These are phyloP conservation scores for Corynascus novoguineensis DNA, from an alignment of 495 filamentous ascomycete species.

Conservation along the genomic window DNA sequence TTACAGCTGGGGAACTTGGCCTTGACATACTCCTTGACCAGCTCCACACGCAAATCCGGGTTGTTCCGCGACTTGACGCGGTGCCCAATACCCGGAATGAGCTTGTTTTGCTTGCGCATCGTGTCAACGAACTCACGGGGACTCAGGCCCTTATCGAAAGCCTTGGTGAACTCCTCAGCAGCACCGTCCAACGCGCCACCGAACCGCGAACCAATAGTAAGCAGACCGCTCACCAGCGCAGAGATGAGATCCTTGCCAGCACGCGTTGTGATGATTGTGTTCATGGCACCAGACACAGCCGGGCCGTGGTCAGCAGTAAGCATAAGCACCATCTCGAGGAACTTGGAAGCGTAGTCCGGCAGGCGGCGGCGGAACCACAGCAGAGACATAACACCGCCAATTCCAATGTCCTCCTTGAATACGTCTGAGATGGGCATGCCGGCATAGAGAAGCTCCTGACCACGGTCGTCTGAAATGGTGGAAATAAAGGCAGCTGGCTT, in stretches of 20 bases:
- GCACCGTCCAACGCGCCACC: constrained; percentile 97
- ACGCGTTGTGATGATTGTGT: constrained; percentile 99
- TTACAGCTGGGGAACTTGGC: constrained; percentile 96
- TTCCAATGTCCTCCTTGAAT: constrained; percentile 97
- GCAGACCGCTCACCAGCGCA: constrained; percentile 87
- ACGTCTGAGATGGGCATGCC: constrained; percentile 99
- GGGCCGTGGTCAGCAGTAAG: constrained; percentile 98
- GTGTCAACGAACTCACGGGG: constrained; percentile 98
- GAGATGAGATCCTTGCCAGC: constrained; percentile 98
- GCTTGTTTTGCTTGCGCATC: constrained; percentile 99
- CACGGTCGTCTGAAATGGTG: constrained; percentile 99
- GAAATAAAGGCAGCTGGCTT: constrained; percentile 99
- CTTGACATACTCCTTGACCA: constrained; percentile 97
- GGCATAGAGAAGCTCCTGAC: constrained; percentile 96
- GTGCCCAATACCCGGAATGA: constrained; percentile 98
- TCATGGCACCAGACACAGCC: constrained; percentile 98
- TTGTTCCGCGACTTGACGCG: constrained; percentile 99
- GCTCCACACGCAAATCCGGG: constrained; percentile 97
- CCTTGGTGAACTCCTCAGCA: constrained; percentile 96
- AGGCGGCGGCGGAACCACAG: constrained; percentile 99
- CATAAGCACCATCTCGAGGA: constrained; percentile 99
- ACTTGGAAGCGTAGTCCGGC: constrained; percentile 92
- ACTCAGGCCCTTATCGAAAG: constrained; percentile 95
- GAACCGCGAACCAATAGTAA: constrained; percentile 97
- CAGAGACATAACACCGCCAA: constrained; percentile 98